Base-by-base conservation (phyloP, 169 alveolate genomes). In the Besnoitia besnoiti region DNA sequence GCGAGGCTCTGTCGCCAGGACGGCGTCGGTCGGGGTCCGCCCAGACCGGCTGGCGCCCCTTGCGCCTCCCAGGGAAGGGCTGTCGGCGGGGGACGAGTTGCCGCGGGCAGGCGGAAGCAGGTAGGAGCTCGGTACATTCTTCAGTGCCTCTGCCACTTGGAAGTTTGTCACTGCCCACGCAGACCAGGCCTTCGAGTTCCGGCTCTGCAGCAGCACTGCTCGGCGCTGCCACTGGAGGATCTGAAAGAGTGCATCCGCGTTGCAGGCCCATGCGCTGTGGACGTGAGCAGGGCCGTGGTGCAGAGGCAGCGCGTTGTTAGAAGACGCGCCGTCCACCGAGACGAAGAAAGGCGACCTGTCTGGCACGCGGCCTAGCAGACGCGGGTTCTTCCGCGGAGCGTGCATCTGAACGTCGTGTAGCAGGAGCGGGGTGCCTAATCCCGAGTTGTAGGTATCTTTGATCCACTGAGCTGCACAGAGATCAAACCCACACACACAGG, bases 131-230 rank as follows among this genome's bases (percentile, higher is more conserved):
- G 49, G 42, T 39, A 44, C 79, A 16, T 46, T 33, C 46, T 37
- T 44, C 35, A 62, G 82, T 37, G 93, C 89, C 82, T 90, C 49
- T 5, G 75, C 90, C 16, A 96, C 98, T 94, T 96, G 97, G 91
- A 96, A 97, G 90, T 98, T 97, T 61, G 96, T 90, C 50, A 96
- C 90, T 3, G 98, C 98, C 95, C 95, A 98, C 62, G 93, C 93
- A 88, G 97, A 98, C 99, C 99, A 98, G 0, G 98, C 97, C 93
- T 96, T 96, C 55, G 95, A 95, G 90, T 95, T 82, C 39, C 75
- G 49, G 42, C 39, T 35, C 42, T 82, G 62, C 14, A 82, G n/a
- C 47, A 51, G 30, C 14, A 82, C 75, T 39, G 49, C 62, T 33
- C 62, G 89, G 42, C 75, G 89, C 75, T 50, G 75, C 89, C 89